Evolutionary conservation across 2,329 filamentous ascomycete species (phyloP).

Genomic region (Ophiostoma perfectum): DNA sequence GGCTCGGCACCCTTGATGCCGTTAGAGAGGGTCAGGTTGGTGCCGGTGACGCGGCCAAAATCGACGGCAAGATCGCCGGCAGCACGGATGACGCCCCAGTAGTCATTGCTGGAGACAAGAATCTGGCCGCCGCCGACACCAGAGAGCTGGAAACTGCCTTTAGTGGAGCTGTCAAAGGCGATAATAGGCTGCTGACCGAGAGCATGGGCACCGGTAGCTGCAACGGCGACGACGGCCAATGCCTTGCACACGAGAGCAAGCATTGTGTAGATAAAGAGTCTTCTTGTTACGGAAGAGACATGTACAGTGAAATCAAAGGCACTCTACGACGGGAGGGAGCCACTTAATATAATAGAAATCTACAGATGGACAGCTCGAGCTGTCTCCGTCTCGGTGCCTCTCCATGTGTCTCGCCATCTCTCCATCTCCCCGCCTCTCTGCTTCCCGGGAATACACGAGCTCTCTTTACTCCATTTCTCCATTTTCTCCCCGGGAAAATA

Average conservation of each 20-base stretch:
- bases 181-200: constrained; percentile 49
- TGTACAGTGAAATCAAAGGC: too few species aligned
- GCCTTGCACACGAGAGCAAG: constrained; percentile 4
- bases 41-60: constrained; percentile 65
- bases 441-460: neutral
- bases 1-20: constrained; percentile 36
- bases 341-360: neutral
- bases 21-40: constrained; percentile 56
- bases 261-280: constrained; percentile 10
- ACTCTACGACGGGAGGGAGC: neutral
- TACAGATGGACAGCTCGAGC: neutral
- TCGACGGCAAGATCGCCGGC: constrained; percentile 62
- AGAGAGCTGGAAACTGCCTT: constrained; percentile 34
- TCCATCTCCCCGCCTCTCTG: neutral
- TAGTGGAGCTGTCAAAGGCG: constrained; percentile 33
- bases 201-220: constrained; percentile 30
- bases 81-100: constrained; percentile 62
- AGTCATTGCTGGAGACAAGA: constrained; percentile 53
- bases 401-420: neutral
- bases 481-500: constrained; percentile 3
- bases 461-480: neutral
- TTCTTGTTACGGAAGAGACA: neutral
- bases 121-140: constrained; percentile 42
- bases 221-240: constrained; percentile 1
- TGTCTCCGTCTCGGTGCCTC: neutral